Percentiles rank a stretch among this genome's conserved stretches.
Conservation (phyloP, 495 filamentous ascomycete species). For the Extremus antarcticus region DNA sequence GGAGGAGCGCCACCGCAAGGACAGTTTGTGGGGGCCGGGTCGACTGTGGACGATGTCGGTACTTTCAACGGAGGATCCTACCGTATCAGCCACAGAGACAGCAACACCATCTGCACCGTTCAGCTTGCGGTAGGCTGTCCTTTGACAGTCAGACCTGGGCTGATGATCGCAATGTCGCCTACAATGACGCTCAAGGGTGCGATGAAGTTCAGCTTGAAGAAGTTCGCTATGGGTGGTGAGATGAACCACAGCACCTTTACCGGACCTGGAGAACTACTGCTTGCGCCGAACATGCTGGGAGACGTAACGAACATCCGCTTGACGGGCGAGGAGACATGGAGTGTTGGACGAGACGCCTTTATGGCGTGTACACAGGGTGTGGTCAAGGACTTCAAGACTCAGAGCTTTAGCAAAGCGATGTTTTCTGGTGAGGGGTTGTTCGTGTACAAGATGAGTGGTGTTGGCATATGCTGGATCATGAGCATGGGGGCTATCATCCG, state of each 20-base stretch:
- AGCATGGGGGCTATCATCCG: slow-evolving; percentile 91
- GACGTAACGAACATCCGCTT: slow-evolving; percentile 77
- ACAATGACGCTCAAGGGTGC: slow-evolving; percentile 71
- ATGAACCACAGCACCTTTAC: slow-evolving; percentile 73
- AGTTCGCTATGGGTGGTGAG: slow-evolving; percentile 70
- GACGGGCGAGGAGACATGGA: slow-evolving; percentile 59
- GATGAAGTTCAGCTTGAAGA: slow-evolving; percentile 75
- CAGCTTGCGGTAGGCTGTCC: slow-evolving; percentile 87
- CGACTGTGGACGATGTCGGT: slow-evolving; percentile 68
- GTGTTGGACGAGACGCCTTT: slow-evolving; percentile 39
- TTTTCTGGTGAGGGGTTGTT: slow-evolving; percentile 91
- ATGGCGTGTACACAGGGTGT: slow-evolving; percentile 55
- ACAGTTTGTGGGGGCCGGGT: slow-evolving; percentile 49
- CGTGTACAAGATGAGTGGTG: slow-evolving; percentile 74
- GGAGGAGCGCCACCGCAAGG: slow-evolving; percentile 41
- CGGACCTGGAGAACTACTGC: slow-evolving; percentile 80
- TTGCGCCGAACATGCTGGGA: slow-evolving; percentile 69
- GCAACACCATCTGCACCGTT: slow-evolving; percentile 78
- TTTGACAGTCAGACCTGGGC: slow-evolving; percentile 66
- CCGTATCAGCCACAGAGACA: slow-evolving; percentile 83
- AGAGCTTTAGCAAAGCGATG: slow-evolving; percentile 80
- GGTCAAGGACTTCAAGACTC: slow-evolving; percentile 70
- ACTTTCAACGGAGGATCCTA: slow-evolving; percentile 95
- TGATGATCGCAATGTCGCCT: slow-evolving; percentile 92
- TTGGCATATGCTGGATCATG: slow-evolving; percentile 73